A percentile compares a stretch with the other conserved stretches of the same genome.
These are phyloP conservation scores for Coemansia sp. DNA, from an alignment of 192 early-diverging fungal species.

Conservation along the genomic window DNA sequence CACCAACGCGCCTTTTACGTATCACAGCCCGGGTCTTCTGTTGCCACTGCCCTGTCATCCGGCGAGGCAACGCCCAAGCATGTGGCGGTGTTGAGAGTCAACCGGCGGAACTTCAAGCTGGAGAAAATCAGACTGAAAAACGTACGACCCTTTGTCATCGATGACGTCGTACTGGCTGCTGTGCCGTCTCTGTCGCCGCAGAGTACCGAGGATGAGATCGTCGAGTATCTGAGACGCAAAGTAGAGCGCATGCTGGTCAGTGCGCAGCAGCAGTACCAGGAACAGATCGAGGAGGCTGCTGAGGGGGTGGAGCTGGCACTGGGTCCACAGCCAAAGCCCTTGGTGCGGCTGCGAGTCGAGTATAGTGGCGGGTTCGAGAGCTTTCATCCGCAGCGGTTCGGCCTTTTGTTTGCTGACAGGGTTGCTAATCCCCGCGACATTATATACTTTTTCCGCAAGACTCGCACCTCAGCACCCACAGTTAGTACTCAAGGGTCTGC, in stretches of 20 bases:
- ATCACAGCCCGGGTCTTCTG: slow-evolving; percentile 90
- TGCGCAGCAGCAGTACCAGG: slow-evolving; percentile 66
- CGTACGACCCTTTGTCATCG: slow-evolving; percentile 88
- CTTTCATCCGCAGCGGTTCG: slow-evolving; percentile 87
- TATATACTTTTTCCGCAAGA: slow-evolving; percentile 76
- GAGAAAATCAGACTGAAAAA: slow-evolving; percentile 75
- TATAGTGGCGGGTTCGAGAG: slow-evolving; percentile 83
- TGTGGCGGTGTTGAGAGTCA: slow-evolving; percentile 64
- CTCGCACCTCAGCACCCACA: slow-evolving; percentile 7
- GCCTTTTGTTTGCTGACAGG: slow-evolving; percentile 72
- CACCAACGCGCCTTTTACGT: slow-evolving; percentile 71
- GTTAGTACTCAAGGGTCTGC: slow-evolving; percentile 18
- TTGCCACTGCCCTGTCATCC: slow-evolving; percentile 85
- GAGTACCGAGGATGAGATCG: slow-evolving; percentile 60
- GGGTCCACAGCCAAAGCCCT: slow-evolving; percentile 62
- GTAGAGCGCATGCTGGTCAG: slow-evolving; percentile 63
- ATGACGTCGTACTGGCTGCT: slow-evolving; percentile 64
- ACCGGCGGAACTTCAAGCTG: slow-evolving; percentile 65
- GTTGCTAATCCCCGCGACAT: slow-evolving; percentile 92
- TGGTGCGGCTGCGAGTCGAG: slow-evolving; percentile 86
- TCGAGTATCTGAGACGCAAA: slow-evolving; percentile 58
- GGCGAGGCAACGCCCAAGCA: slow-evolving; percentile 81
- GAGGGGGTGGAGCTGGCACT: slow-evolving; percentile 40
- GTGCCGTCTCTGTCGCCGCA: slow-evolving; percentile 54
- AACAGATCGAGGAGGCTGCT: slow-evolving; percentile 37